Conservation (phyloP, 495 filamentous ascomycete genomes). For the Cairneyella variabilis region DNA sequence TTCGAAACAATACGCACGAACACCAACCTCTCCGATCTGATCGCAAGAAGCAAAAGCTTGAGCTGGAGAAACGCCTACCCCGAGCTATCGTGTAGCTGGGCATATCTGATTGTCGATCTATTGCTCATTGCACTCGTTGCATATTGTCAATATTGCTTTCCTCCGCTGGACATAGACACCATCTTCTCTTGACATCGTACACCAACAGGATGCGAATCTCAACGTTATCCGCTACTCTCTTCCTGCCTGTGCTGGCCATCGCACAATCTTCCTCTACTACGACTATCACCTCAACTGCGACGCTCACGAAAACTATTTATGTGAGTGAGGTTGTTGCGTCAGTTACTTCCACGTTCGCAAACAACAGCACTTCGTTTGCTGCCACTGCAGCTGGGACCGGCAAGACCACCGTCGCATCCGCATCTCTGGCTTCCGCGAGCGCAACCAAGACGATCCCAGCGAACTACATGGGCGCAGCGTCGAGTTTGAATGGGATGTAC, state of each 20-base stretch:
- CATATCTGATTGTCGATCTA: background rate
- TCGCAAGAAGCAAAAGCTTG: background rate
- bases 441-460: constrained; percentile 17
- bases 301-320: constrained; percentile 50
- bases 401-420: too few species aligned
- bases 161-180: constrained; percentile 9
- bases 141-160: background rate
- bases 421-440: constrained; percentile 12
- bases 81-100: background rate
- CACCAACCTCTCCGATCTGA: constrained; percentile 2
- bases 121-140: constrained; percentile 11
- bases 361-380: constrained; percentile 21
- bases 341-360: constrained; percentile 28
- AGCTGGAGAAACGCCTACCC: too few species aligned
- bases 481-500: constrained; percentile 32
- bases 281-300: constrained; percentile 45
- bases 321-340: constrained; percentile 35
- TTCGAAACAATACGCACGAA: constrained; percentile 11
- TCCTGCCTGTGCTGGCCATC: constrained; percentile 39
- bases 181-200: constrained; percentile 3
- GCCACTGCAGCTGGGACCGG: constrained; percentile 26
- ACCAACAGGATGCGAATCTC: constrained; percentile 36
- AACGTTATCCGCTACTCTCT: constrained; percentile 34
- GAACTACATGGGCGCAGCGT: constrained; percentile 31
- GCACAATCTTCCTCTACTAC: constrained; percentile 28